These are phyloP conservation scores for Tremellales sp. DNA, from an alignment of 1,284 basidiomycete species.

Conservation along the genomic window DNA sequence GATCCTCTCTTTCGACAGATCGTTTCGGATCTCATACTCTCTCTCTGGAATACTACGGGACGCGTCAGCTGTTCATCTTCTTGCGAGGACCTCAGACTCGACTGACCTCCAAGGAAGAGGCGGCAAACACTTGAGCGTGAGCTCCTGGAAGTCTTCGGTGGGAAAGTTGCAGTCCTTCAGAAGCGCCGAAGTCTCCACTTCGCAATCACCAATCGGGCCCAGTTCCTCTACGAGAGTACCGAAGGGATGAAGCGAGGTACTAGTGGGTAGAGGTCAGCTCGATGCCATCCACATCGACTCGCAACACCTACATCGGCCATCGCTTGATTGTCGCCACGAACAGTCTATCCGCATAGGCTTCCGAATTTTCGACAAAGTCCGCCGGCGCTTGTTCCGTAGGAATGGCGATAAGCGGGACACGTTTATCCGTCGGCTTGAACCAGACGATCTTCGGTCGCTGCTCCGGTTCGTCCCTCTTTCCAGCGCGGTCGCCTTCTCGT, in stretches of 20 bases:
- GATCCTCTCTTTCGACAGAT: slow-evolving; percentile 75
- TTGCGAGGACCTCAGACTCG: background rate
- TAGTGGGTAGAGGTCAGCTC: slow-evolving; percentile 47
- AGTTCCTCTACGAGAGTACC: slow-evolving; percentile 97
- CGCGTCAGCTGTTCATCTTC: no score
- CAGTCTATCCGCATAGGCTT: slow-evolving; percentile 81
- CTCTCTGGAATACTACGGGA: slow-evolving; percentile 82
- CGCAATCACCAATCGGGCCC: slow-evolving; percentile 95
- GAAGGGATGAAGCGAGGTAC: slow-evolving; percentile 97
- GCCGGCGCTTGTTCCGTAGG: slow-evolving; percentile 97
- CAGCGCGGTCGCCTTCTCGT: slow-evolving; percentile 71
- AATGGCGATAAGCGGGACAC: slow-evolving; percentile 97
- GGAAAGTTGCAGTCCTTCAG: slow-evolving; percentile 99
- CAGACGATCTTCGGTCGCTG: slow-evolving; percentile 95
- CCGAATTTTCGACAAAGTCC: slow-evolving; percentile 93
- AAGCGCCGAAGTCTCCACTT: slow-evolving; percentile 94
- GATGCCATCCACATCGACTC: slow-evolving; percentile 12
- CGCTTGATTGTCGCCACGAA: slow-evolving; percentile 99
- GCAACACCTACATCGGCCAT: slow-evolving; percentile 53
- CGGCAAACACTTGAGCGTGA: slow-evolving; percentile 92
- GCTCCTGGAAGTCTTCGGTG: slow-evolving; percentile 85
- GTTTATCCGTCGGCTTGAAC: slow-evolving; percentile 99
- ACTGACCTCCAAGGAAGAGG: slow-evolving; percentile 88
- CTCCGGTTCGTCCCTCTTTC: slow-evolving; percentile 63
- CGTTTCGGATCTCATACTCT: slow-evolving; percentile 80